phyloP scores from a whole-genome alignment of 2,329 filamentous ascomycete species.

The Biscogniauxia sp. region DNA sequence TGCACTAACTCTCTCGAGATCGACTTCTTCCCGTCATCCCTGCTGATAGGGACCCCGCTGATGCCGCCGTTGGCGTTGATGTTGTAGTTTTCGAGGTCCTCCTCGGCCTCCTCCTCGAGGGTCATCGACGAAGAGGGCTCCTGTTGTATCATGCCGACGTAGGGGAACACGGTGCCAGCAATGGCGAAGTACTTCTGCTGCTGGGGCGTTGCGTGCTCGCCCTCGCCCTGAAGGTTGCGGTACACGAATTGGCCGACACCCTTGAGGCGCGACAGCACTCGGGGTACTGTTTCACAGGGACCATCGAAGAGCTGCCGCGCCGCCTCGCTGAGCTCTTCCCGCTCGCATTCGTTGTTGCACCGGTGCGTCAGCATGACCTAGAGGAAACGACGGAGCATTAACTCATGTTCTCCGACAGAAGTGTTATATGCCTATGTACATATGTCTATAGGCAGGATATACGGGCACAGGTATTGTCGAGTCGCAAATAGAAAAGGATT shows the following conservation, averaged over 20 bases:
- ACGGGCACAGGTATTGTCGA: too few relatives aligned
- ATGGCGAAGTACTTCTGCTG: not conserved
- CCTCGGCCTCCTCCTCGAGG: not conserved
- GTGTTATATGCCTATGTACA: not conserved
- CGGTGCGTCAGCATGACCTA: not conserved
- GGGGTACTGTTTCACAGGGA: not conserved
- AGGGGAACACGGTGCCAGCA: not conserved
- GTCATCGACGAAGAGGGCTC: not conserved
- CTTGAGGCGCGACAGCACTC: not conserved
- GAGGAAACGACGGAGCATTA: not conserved
- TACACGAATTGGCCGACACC: not conserved
- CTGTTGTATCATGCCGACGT: not conserved
- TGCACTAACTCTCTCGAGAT: not conserved
- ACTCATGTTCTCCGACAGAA: not conserved
- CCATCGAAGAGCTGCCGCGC: not conserved
- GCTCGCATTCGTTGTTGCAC: not conserved
- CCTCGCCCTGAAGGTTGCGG: not conserved
- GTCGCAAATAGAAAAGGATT: not conserved
- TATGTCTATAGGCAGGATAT: not conserved
- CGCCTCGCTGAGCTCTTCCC: not conserved
- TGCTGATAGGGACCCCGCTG: not conserved
- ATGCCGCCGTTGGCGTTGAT: not conserved
- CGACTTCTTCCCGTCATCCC: not conserved
- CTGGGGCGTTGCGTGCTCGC: not conserved
- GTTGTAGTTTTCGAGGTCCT: too few relatives aligned